These are phyloP conservation scores for Ceratocystis ficicola DNA, from an alignment of 2,329 filamentous ascomycete species.

Conservation along the genomic window DNA sequence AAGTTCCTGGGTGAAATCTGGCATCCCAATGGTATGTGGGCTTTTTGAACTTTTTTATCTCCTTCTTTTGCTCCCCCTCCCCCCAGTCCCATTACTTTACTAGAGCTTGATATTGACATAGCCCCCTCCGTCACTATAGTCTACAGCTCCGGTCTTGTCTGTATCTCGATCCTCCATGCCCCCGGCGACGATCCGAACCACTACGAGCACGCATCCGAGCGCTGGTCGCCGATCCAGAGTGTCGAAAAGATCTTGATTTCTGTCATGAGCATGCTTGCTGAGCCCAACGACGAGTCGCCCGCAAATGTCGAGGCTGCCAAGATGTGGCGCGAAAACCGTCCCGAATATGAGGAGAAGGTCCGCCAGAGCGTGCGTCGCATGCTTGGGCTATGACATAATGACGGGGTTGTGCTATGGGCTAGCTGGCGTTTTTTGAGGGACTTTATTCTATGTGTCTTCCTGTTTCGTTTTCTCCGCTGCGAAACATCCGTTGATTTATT, in stretches of 20 bases:
- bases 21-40: constrained; percentile 75
- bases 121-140: constrained; percentile 40
- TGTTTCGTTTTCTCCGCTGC: background rate
- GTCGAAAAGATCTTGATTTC: constrained; percentile 95
- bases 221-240: constrained; percentile 92
- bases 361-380: constrained; percentile 68
- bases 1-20: constrained; percentile 88
- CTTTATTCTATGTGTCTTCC: background rate
- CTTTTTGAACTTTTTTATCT: background rate
- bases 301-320: constrained; percentile 93
- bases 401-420: background rate
- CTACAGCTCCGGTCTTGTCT: constrained; percentile 82
- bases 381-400: constrained; percentile 50
- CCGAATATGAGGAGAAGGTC: constrained; percentile 78
- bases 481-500: background rate
- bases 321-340: constrained; percentile 80
- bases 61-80: background rate
- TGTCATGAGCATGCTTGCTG: constrained; percentile 96
- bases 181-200: constrained; percentile 96
- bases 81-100: background rate
- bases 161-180: constrained; percentile 95
- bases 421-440: background rate
- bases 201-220: constrained; percentile 90
- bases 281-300: constrained; percentile 92
- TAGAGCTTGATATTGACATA: background rate